These are phyloP conservation scores for Candida neerlandica DNA, from an alignment of 1,139 yeast genomes.

Conservation along the genomic window DNA sequence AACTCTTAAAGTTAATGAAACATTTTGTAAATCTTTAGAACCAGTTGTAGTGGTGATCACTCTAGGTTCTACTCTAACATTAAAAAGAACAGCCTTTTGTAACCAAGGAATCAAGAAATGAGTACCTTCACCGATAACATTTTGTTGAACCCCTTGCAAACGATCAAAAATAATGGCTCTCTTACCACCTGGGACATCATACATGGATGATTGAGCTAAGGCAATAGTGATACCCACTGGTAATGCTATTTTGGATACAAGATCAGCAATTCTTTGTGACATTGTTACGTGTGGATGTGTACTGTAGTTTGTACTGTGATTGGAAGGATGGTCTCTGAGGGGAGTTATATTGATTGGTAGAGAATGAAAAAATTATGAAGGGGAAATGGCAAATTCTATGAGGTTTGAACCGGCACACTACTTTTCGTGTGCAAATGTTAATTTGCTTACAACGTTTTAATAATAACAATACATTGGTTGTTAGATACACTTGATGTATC, in stretches of 20 bases:
- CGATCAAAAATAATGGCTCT: constrained; percentile 96
- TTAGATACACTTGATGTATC: too few relatives aligned
- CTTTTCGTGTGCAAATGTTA: too few relatives aligned
- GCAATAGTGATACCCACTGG: constrained; percentile 71
- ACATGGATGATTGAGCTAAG: constrained; percentile 72
- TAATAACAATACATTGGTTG: too few relatives aligned
- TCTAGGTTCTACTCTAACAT: constrained; percentile 90
- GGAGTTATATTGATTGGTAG: neutral
- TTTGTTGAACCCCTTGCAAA: constrained; percentile 80
- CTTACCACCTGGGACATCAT: constrained; percentile 94
- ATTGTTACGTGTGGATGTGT: constrained; percentile 18
- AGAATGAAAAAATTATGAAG: neutral
- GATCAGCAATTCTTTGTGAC: constrained; percentile 44
- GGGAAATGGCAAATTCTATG: neutral
- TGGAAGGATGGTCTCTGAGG: neutral
- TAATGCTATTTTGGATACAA: constrained; percentile 55
- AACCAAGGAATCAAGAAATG: constrained; percentile 96
- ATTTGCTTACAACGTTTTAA: too few relatives aligned
- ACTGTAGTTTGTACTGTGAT: neutral
- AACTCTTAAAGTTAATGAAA: constrained; percentile 88
- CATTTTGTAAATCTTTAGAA: constrained; percentile 95
- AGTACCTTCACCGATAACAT: constrained; percentile 94
- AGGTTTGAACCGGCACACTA: neutral
- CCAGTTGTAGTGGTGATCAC: constrained; percentile 95
- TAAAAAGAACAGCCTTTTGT: constrained; percentile 86